phyloP scores from a whole-genome alignment of 495 filamentous ascomycete species.

The Tetracladium setigerum region DNA sequence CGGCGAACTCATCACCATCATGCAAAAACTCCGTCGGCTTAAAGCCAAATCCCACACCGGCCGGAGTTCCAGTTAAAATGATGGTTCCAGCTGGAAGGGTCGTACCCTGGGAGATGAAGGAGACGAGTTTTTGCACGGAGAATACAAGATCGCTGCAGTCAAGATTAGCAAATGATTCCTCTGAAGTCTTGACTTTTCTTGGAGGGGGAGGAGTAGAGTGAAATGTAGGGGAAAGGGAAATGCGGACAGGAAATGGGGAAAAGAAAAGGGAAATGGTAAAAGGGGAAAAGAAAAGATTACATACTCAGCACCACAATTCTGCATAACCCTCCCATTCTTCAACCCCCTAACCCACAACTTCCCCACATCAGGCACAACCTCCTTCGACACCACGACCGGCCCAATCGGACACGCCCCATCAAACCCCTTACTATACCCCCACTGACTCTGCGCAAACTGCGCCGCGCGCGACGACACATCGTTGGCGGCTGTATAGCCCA shows the following conservation, averaged over 20 bases:
- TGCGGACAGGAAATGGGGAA: no score
- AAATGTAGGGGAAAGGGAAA: no score
- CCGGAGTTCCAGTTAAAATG: conserved; percentile 43
- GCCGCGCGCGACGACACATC: conserved; percentile 34
- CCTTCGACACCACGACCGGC: conserved; percentile 46
- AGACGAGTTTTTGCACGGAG: conserved; percentile 34
- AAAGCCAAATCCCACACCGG: conserved; percentile 34
- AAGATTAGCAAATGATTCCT: neutral
- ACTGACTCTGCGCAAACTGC: conserved; percentile 40
- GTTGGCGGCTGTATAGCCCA: conserved; percentile 40
- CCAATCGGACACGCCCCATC: conserved; percentile 41
- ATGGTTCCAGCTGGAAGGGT: conserved; percentile 36
- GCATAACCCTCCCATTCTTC: conserved; percentile 40
- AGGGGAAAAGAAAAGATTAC: conserved; percentile 9
- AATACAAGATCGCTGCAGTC: conserved; percentile 37
- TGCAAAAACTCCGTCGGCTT: conserved; percentile 33
- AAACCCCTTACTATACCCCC: conserved; percentile 41
- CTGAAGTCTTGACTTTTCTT: no score
- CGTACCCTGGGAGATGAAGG: conserved; percentile 41
- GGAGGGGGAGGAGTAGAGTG: no score
- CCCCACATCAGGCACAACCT: conserved; percentile 37
- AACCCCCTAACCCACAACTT: conserved; percentile 31
- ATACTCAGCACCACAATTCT: conserved; percentile 42
- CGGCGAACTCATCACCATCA: conserved; percentile 40
- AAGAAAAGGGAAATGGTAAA: no score